phyloP scores from a whole-genome alignment of 345 rosid genomes.

The Firmiana major region DNA sequence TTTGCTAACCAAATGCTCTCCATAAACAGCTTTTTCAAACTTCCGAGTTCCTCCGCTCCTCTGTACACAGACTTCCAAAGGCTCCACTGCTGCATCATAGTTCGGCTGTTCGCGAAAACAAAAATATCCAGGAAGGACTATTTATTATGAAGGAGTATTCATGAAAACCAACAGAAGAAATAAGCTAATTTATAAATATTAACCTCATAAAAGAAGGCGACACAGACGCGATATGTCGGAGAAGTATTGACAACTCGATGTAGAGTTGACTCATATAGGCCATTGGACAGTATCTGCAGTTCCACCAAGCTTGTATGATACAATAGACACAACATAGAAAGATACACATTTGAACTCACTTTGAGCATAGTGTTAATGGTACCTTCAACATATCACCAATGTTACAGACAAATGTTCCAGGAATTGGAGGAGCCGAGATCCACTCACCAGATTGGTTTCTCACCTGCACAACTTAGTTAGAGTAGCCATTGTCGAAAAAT shows the following conservation, averaged over 20 bases:
- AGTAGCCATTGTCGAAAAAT: neutral
- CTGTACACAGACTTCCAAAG: constrained; percentile 55
- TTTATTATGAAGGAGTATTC: neutral
- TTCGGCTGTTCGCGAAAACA: constrained; percentile 44
- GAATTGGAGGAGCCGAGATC: constrained; percentile 83
- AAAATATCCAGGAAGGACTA: neutral
- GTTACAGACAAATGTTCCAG: constrained; percentile 86
- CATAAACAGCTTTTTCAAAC: constrained; percentile 62
- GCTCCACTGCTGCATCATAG: constrained; percentile 67
- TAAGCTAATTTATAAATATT: neutral
- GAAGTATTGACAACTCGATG: constrained; percentile 67
- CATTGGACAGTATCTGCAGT: constrained; percentile 74
- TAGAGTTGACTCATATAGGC: constrained; percentile 74
- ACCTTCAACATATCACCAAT: constrained; percentile 97
- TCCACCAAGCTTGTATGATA: neutral
- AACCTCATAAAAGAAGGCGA: constrained; percentile 85
- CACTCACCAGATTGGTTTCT: constrained; percentile 73
- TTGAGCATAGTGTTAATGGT: neutral
- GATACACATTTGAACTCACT: neutral
- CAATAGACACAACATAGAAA: neutral
- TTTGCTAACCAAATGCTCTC: constrained; percentile 81
- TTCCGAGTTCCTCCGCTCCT: constrained; percentile 42
- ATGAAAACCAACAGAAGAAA: neutral
- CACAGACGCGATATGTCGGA: constrained; percentile 52
- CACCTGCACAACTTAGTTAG: constrained; percentile 42